Conservation (phyloP, 2,329 filamentous ascomycete species). For the Sphaceloma murrayae region DNA sequence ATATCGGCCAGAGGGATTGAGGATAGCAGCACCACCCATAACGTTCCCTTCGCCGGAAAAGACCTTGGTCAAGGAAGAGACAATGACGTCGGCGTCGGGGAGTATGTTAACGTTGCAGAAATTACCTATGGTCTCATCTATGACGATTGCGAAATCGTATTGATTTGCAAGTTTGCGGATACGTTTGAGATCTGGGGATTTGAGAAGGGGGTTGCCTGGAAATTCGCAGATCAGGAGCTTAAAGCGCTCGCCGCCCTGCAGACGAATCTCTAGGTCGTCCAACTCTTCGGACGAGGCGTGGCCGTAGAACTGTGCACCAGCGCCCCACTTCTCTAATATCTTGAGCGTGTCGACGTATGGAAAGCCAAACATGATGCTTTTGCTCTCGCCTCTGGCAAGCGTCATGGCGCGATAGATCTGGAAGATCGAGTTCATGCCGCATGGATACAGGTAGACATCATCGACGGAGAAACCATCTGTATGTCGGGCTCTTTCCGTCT, state of each 20-base stretch:
- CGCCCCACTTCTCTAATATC: conserved; percentile 86
- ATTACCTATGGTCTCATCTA: conserved; percentile 95
- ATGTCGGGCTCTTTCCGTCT: conserved; percentile 32
- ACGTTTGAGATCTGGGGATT: conserved; percentile 72
- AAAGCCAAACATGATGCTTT: conserved; percentile 91
- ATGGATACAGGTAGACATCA: conserved; percentile 81
- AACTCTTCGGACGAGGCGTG: conserved; percentile 67
- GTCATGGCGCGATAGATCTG: conserved; percentile 70
- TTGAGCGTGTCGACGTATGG: conserved; percentile 96
- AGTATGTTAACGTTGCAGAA: conserved; percentile 94
- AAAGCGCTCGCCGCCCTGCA: conserved; percentile 64
- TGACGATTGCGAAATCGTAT: conserved; percentile 80
- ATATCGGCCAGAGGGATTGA: conserved; percentile 59
- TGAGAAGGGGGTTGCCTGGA: conserved; percentile 81
- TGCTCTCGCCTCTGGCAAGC: conserved; percentile 50
- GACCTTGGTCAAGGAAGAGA: conserved; percentile 91
- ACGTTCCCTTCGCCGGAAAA: conserved; percentile 98
- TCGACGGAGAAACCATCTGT: conserved; percentile 63
- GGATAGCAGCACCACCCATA: conserved; percentile 70
- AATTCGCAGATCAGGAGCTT: conserved; percentile 90
- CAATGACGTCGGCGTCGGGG: conserved; percentile 79
- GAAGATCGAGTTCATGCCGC: conserved; percentile 93
- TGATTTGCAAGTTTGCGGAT: conserved; percentile 69
- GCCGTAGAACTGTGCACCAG: conserved; percentile 81
- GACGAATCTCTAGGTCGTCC: conserved; percentile 66